Evolutionary conservation across 306 rosid species (phyloP).

Genomic region (Malus sieversii): DNA sequence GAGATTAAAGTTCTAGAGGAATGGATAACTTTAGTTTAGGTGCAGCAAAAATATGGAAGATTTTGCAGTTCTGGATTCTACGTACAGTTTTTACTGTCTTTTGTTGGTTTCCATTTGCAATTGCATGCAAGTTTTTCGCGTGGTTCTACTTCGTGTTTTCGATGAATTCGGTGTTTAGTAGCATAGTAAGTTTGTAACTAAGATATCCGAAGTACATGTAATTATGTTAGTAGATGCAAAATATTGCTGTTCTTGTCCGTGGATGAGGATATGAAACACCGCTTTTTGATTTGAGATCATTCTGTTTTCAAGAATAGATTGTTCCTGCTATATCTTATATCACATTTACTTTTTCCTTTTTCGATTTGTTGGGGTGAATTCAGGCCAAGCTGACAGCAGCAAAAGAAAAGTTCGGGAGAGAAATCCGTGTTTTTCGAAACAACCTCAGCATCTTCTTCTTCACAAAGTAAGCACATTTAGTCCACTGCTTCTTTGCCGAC

Average conservation of each 20-base stretch:
- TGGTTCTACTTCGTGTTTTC: background rate
- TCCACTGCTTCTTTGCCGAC: constrained; percentile 38
- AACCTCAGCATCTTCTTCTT: background rate
- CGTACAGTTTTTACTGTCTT: background rate
- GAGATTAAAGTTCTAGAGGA: background rate
- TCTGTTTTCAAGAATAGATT: background rate
- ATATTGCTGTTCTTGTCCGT: background rate
- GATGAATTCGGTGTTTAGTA: background rate
- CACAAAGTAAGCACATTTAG: no score
- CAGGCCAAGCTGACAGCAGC: constrained; percentile 52
- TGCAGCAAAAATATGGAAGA: background rate
- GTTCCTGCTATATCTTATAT: constrained; percentile 5
- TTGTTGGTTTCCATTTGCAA: background rate
- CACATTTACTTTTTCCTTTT: constrained; percentile 3
- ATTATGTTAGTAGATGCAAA: background rate
- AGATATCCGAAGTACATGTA: background rate
- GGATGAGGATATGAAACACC: background rate
- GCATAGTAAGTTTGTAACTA: background rate
- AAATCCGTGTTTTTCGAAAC: constrained; percentile 65
- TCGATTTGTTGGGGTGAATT: background rate
- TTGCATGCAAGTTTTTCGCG: background rate
- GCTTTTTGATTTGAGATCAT: background rate
- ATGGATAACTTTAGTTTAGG: no score
- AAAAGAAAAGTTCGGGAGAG: constrained; percentile 65
- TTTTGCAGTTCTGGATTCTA: background rate